These are phyloP conservation scores for Hypoxylon sp. DNA, from an alignment of 2,329 filamentous ascomycete genomes.

Conservation along the genomic window DNA sequence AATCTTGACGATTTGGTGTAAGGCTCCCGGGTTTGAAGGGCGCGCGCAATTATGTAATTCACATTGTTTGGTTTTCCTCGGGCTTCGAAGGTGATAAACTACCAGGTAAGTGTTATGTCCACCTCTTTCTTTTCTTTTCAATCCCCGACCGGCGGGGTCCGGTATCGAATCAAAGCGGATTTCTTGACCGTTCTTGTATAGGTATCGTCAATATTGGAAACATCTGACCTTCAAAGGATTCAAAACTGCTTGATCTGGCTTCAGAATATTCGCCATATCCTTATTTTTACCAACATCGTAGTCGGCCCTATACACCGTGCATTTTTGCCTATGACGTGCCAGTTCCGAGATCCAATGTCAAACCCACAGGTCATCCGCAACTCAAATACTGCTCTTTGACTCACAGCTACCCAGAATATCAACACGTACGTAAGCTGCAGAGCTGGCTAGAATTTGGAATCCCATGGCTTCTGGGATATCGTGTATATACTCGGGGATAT, in stretches of 20 bases:
- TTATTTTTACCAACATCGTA: constrained; percentile 14
- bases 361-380: constrained; percentile 17
- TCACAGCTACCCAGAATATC: constrained; percentile 9
- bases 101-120: neutral
- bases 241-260: neutral
- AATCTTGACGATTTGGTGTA: constrained; percentile 8
- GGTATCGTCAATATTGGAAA: constrained; percentile 6
- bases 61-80: constrained; percentile 32
- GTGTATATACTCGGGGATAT: constrained; percentile 1
- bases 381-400: constrained; percentile 33
- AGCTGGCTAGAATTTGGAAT: constrained; percentile 29
- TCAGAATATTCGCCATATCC: neutral
- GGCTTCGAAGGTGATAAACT: constrained; percentile 23
- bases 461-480: neutral
- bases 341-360: neutral
- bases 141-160: constrained; percentile 28
- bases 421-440: constrained; percentile 16
- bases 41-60: constrained; percentile 23
- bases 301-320: neutral
- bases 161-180: constrained; percentile 13
- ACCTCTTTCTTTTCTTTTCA: constrained; percentile 8
- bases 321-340: constrained; percentile 5
- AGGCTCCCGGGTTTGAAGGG: constrained; percentile 17
- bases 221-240: neutral
- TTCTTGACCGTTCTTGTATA: neutral